phyloP scores from a whole-genome alignment of 371 early-diverging fungal genomes.

The Fennellomyces sp. region DNA sequence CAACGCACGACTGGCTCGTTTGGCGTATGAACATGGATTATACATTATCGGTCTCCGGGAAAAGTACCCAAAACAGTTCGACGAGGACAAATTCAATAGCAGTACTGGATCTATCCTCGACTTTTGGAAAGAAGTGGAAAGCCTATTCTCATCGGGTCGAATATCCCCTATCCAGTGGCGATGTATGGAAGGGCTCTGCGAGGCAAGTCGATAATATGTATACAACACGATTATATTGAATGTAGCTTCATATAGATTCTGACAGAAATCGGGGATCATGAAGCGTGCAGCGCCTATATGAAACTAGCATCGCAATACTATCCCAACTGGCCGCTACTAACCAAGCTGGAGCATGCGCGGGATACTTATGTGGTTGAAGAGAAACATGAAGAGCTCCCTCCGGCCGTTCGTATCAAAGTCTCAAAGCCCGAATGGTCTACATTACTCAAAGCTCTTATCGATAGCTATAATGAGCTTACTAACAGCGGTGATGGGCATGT shows the following conservation, averaged over 20 bases:
- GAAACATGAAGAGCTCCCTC: neutral
- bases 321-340: slow-evolving; percentile 43
- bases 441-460: slow-evolving; percentile 6
- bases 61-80: slow-evolving; percentile 1
- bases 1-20: slow-evolving; percentile 49
- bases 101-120: neutral
- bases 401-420: slow-evolving; percentile 2
- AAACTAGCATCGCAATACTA: slow-evolving; percentile 28
- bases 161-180: slow-evolving; percentile 47
- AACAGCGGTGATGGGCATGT: neutral
- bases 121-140: slow-evolving; percentile 3
- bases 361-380: neutral
- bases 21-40: slow-evolving; percentile 54
- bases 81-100: neutral
- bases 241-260: too few relatives aligned
- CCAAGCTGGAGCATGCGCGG: slow-evolving; percentile 17
- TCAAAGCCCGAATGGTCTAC: slow-evolving; percentile 9
- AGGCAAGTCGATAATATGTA: slow-evolving; percentile 28
- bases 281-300: slow-evolving; percentile 45
- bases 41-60: slow-evolving; percentile 11
- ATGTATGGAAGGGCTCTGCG: slow-evolving; percentile 60
- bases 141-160: slow-evolving; percentile 9
- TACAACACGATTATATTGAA: too few relatives aligned
- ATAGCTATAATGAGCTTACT: slow-evolving; percentile 4
- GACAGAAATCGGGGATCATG: slow-evolving; percentile 59